Evolutionary conservation across 2,329 filamentous ascomycete species (phyloP).

Genomic region (Verticillium zaregamsianum): DNA sequence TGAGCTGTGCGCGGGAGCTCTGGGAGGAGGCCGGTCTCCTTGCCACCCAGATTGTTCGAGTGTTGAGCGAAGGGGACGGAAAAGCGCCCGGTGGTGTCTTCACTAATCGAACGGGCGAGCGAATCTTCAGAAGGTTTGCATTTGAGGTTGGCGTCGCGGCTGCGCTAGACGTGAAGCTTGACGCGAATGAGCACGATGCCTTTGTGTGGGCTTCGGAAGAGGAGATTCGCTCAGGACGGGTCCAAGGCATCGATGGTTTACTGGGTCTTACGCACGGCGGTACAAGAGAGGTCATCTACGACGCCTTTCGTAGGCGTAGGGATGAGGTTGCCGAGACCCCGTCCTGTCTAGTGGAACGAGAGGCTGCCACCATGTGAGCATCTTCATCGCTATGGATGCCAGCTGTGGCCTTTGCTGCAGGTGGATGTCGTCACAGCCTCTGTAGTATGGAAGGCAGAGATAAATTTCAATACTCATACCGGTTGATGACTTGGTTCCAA

Average conservation of each 20-base stretch:
- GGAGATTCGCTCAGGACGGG: slow-evolving; percentile 23
- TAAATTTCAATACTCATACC: neutral
- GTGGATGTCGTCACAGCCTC: neutral
- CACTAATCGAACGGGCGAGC: slow-evolving; percentile 26
- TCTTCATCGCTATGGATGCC: neutral
- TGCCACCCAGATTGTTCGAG: slow-evolving; percentile 20
- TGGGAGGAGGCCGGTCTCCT: slow-evolving; percentile 41
- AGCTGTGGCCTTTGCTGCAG: no score
- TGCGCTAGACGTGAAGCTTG: slow-evolving; percentile 23
- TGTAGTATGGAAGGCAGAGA: neutral
- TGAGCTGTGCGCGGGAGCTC: slow-evolving; percentile 41
- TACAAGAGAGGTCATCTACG: slow-evolving; percentile 21
- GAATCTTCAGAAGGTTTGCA: slow-evolving; percentile 24
- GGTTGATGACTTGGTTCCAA: neutral
- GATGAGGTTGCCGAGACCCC: slow-evolving; percentile 2
- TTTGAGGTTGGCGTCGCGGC: slow-evolving; percentile 31
- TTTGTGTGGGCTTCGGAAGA: slow-evolving; percentile 35
- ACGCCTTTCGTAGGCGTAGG: slow-evolving; percentile 24
- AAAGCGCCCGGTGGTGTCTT: slow-evolving; percentile 22
- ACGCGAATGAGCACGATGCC: slow-evolving; percentile 36
- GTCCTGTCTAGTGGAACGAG: neutral
- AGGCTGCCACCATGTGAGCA: neutral
- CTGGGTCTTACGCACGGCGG: slow-evolving; percentile 20
- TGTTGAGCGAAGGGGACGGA: slow-evolving; percentile 21
- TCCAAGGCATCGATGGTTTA: slow-evolving; percentile 22